Evolutionary conservation across 78 protist genomes (phyloP), one percentile per base, ranked within the genome.

Genomic region (Dictyostelium intermedium): DNA sequence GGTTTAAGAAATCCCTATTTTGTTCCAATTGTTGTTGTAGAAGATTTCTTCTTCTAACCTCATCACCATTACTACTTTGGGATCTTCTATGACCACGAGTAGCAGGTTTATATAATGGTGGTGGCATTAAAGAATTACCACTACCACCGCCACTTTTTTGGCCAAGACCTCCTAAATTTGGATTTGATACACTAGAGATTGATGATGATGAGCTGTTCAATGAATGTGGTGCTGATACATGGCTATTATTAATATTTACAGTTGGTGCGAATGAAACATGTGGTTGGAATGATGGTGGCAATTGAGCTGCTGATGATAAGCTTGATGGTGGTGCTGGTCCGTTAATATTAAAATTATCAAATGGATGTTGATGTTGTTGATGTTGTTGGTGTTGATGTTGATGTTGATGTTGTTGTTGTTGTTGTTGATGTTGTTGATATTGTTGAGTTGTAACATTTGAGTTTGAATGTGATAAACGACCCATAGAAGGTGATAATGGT

Each of bases 11-110:
- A 25, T 89, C 94, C 47, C 41, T 78, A 56, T 80, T 80, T 80
- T 89, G 87, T 10, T 89, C 94, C 69, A 89, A 20, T 79, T 87
- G 93, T 69, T 89, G 94, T 34, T 89, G 94, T n/a, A 89, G n/a
- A 23, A 89, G 20, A 76, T 89, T 80, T 50, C 94, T 80, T 60
- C 87, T 69, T 78, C 94, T 56, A 53, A 89, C 34, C n/a, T 89
- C 94, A 69, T 89, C 94, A 7, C 86, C 82, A 20, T 84, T 81
- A 47, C 70, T 69, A 70, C 87, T 80, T 60, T 89, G 94, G 47
- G 87, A 81, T 63, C 94, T 60, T 81, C 94, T 78, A 43, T 89
- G 94, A 35, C 87, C 87, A 66, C 94, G 69, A 18, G 74, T 6
- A 4, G 47, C 37, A 14, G 87, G 81, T 69, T 34, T 61, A 45